A percentile compares a stretch with the other conserved stretches of the same genome.
Conservation (phyloP, 768 basidiomycete genomes). For the Tylopilus vinaceipallidus region DNA sequence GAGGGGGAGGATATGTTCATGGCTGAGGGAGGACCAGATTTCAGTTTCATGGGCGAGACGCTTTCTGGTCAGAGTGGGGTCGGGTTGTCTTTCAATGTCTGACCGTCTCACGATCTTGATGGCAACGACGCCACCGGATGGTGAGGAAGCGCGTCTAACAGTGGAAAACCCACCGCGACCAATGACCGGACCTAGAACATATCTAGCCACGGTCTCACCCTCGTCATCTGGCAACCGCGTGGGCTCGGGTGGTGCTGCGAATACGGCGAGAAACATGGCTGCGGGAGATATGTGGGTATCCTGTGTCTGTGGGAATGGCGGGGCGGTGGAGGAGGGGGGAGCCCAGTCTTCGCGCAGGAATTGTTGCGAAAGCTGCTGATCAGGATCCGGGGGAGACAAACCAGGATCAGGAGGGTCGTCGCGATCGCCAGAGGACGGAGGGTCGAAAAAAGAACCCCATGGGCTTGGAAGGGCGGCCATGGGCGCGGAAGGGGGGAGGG, state of each 20-base stretch:
- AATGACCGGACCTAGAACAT: constrained; percentile 71
- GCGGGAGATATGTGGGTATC: constrained; percentile 54
- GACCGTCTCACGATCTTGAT: constrained; percentile 78
- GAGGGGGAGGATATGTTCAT: constrained; percentile 86
- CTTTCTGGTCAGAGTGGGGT: constrained; percentile 47
- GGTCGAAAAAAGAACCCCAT: constrained; percentile 9
- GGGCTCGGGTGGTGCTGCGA: constrained; percentile 42
- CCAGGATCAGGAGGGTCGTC: background rate
- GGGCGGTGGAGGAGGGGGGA: background rate
- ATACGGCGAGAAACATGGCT: constrained; percentile 69
- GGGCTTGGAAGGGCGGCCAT: constrained; percentile 8
- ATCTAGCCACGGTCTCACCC: constrained; percentile 66
- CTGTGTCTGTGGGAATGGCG: constrained; percentile 10
- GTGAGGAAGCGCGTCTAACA: constrained; percentile 65
- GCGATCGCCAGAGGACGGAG: constrained; percentile 3
- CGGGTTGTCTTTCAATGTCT: constrained; percentile 50
- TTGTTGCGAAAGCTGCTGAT: constrained; percentile 23
- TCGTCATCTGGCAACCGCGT: constrained; percentile 56
- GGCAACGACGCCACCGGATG: constrained; percentile 67
- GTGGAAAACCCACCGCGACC: constrained; percentile 82
- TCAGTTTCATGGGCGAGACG: constrained; percentile 67
- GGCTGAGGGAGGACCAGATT: constrained; percentile 73
- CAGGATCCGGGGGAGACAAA: constrained; percentile 25
- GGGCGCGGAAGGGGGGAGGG: constrained; percentile 5
- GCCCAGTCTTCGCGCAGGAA: constrained; percentile 7